Evolutionary conservation across 345 rosid species (phyloP), one percentile per base, ranked within the genome.

Genomic region (Brassica juncea): DNA sequence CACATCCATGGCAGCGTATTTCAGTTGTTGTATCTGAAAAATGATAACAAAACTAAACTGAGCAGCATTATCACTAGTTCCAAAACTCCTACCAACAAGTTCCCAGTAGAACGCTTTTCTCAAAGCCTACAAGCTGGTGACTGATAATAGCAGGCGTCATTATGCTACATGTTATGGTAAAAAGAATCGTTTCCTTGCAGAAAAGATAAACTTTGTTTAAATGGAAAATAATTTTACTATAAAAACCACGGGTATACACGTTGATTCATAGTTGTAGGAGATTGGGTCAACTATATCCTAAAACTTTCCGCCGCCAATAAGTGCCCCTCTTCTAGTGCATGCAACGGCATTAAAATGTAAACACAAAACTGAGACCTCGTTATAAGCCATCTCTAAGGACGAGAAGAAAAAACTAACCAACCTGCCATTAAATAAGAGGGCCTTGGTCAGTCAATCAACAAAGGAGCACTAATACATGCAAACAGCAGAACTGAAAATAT

Each of bases 221-320:
- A 61, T 9, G 64, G 47, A 62, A 3, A 3, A 54, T 19, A 69
- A 19, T 66, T 65, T 47, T 70, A 35, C 35, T 60, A 70, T 62
- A 61, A 71, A 35, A 75, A 68, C 73, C 78, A 80, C 35, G 27
- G 37, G 61, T 52, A 83, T 73, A 74, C 59, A 80, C 52, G 14
- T 60, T 71, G 68, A 64, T 73, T 70, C 67, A 62, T 74, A 86
- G n/a, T 47, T 59, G 37, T 71, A 58, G 67, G 81, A 65, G 77
- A 71, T 32, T 30, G 78, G 27, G 68, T 77, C 66, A 73, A 65
- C 83, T 71, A 75, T 25, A 76, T 73, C 71, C 76, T 69, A 84
- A 74, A 68, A 75, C 76, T 83, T 49, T 73, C 78, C 8, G 85
- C 88, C 84, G 83, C 89, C 82, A 64, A 68, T 72, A 80, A 70